Base-by-base conservation (phyloP, 768 basidiomycete species). In the Mrakia gelida region DNA sequence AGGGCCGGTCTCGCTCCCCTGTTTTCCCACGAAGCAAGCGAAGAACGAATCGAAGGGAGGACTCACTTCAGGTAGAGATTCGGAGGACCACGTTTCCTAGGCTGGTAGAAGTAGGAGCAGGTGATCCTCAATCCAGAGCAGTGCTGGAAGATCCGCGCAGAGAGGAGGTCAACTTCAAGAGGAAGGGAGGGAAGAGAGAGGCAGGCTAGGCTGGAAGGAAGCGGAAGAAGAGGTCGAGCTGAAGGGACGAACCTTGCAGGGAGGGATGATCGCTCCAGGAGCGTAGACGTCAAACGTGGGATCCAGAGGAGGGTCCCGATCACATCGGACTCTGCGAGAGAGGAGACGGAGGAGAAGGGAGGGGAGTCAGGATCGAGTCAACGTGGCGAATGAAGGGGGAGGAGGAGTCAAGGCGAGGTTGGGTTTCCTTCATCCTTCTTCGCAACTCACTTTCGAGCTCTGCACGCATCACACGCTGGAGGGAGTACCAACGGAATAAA, bases 91-190 rank as follows among this genome's bases (percentile, higher is more conserved):
- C 94, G 87, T 85, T 95, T 95, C 87, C 94, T 94, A 28, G 94
- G 94, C 83, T 92, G 92, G 83, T 95, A 95, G 82, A 93, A 92
- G 81, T 95, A 96, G 0, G 92, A 94, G 84, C 94, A 95, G 8
- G 90, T 88, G 71, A 94, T 91, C 28, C 90, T 91, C 71, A 95
- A 89, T 0, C 91, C 88, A 81, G 91, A 87, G 83, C 93, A 95
- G 82, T 94, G 93, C 83, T 92, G 79, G 1, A 23, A 5, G 67
- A 41, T 23, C 9, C 38, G 41, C 26, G 10, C 38, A 34, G 34
- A 45, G 73, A 56, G 38, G 80, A 89, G 89, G 84, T 21, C 21
- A 90, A 91, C 15, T 88, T 86, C 82, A 75, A 90, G 15, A 3
- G n/a, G 92, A 91, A 81, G 92, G 87, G 85, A 92, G 93, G 67